phyloP scores from a whole-genome alignment of 192 early-diverging fungal species.

The Coemansia sp. region DNA sequence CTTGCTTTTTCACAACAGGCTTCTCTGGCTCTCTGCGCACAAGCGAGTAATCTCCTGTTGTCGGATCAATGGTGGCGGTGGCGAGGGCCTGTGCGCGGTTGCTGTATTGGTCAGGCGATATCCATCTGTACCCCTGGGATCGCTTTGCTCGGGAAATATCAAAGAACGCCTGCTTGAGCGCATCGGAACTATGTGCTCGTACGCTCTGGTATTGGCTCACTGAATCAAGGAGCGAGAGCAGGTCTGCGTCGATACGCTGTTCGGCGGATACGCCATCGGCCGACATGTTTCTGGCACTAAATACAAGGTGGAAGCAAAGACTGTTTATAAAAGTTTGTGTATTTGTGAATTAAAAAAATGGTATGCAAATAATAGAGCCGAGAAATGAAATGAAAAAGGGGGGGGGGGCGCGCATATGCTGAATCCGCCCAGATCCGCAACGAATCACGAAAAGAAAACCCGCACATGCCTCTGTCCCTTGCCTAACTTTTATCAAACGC shows the following conservation, averaged over 20 bases:
- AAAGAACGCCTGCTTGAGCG: constrained; percentile 33
- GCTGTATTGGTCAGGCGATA: constrained; percentile 39
- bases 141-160: constrained; percentile 33
- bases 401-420: too few relatives aligned
- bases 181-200: neutral
- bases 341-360: too few relatives aligned
- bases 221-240: constrained; percentile 21
- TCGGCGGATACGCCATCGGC: neutral
- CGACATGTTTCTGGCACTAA: neutral
- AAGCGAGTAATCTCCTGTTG: neutral
- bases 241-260: constrained; percentile 4
- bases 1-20: too few relatives aligned
- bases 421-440: too few relatives aligned
- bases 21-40: neutral
- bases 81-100: constrained; percentile 27
- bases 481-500: too few relatives aligned
- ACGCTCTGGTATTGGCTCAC: constrained; percentile 30
- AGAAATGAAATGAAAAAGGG: too few relatives aligned
- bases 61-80: constrained; percentile 12
- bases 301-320: neutral
- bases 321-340: neutral
- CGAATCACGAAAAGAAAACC: too few relatives aligned
- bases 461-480: too few relatives aligned
- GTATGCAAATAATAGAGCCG: too few relatives aligned
- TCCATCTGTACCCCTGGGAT: constrained; percentile 42